phyloP scores from a whole-genome alignment of 305 asterid species.

The Andrographis paniculata region DNA sequence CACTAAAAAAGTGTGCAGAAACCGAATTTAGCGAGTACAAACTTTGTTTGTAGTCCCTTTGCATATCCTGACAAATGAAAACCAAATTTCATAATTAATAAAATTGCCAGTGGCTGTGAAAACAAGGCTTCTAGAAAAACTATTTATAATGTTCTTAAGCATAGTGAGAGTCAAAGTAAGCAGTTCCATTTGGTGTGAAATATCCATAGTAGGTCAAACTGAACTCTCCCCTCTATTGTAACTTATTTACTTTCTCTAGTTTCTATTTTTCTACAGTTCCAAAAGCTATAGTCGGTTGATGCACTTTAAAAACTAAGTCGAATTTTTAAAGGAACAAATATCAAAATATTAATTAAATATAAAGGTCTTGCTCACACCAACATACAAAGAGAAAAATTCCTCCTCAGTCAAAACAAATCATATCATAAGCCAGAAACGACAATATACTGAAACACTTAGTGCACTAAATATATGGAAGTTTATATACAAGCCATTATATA shows the following conservation, averaged over 20 bases:
- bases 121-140: slow-evolving; percentile 13
- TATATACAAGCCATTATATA: too few relatives aligned
- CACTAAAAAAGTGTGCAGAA: slow-evolving; percentile 95
- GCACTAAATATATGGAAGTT: too few relatives aligned
- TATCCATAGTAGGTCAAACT: slow-evolving; percentile 97
- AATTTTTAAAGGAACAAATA: slow-evolving; percentile 4
- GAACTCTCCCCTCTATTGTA: slow-evolving; percentile 93
- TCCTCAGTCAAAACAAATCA: neutral
- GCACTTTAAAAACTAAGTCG: slow-evolving; percentile 14
- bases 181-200: slow-evolving; percentile 9
- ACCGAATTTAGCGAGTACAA: slow-evolving; percentile 95
- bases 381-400: slow-evolving; percentile 1
- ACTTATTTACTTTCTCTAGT: slow-evolving; percentile 98
- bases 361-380: neutral
- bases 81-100: too few relatives aligned
- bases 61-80: slow-evolving; percentile 91
- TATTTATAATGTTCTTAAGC: slow-evolving; percentile 12
- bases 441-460: too few relatives aligned
- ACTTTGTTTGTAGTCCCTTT: slow-evolving; percentile 91
- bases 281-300: slow-evolving; percentile 26
- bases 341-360: slow-evolving; percentile 3
- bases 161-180: slow-evolving; percentile 2
- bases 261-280: slow-evolving; percentile 75
- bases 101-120: slow-evolving; percentile 10
- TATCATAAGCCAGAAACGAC: neutral